These are phyloP conservation scores for Ciborinia camelliae DNA, from an alignment of 2,329 filamentous ascomycete genomes.

Conservation along the genomic window DNA sequence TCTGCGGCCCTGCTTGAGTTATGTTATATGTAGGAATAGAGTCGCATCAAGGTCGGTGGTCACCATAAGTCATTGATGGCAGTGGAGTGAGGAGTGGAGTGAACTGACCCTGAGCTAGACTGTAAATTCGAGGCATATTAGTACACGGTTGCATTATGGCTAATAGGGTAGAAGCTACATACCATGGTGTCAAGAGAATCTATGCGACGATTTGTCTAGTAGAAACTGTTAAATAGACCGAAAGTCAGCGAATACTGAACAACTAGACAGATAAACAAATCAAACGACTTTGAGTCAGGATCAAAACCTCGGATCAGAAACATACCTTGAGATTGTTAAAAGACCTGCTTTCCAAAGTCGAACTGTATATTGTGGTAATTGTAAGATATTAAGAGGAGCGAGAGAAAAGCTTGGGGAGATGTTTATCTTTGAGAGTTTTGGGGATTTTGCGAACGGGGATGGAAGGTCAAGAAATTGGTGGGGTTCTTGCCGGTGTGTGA, in stretches of 20 bases:
- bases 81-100: slow-evolving; percentile 26
- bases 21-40: background rate
- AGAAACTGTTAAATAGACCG: background rate
- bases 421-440: slow-evolving; percentile 23
- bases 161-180: slow-evolving; percentile 13
- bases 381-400: slow-evolving; percentile 15
- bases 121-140: slow-evolving; percentile 36
- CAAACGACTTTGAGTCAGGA: background rate
- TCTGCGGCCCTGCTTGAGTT: background rate
- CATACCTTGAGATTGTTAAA: slow-evolving; percentile 13
- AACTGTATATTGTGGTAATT: slow-evolving; percentile 3
- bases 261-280: slow-evolving; percentile 17
- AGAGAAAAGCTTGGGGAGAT: slow-evolving; percentile 19
- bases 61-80: slow-evolving; percentile 20
- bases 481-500: slow-evolving; percentile 22
- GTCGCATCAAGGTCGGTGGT: slow-evolving; percentile 17
- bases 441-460: slow-evolving; percentile 21
- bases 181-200: slow-evolving; percentile 25
- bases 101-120: slow-evolving; percentile 67
- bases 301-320: background rate
- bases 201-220: slow-evolving; percentile 19
- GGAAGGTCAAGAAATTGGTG: slow-evolving; percentile 21
- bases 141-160: slow-evolving; percentile 9
- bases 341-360: slow-evolving; percentile 4
- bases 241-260: slow-evolving; percentile 15